phyloP scores from a whole-genome alignment of 306 rosid genomes.

The Aeschynomene evenia region DNA sequence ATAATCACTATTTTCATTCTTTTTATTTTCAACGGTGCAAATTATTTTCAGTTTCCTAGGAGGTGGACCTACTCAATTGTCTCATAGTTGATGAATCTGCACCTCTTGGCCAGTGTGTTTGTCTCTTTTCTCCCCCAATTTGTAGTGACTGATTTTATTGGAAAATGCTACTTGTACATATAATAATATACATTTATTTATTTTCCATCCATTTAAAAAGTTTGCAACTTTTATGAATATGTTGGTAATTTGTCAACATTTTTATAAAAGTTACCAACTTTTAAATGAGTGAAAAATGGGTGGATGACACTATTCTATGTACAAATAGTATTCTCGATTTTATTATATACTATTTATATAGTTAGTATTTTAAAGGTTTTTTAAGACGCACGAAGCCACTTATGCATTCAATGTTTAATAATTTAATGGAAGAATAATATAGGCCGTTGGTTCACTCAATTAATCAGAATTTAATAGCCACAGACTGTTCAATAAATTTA shows the following conservation, averaged over 20 bases:
- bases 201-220: too few relatives aligned
- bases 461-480: constrained; percentile 18
- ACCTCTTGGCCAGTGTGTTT: neutral
- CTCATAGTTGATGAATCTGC: neutral
- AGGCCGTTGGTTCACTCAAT: constrained; percentile 17
- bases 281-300: too few relatives aligned
- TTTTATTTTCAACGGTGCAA: neutral
- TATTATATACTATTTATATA: too few relatives aligned
- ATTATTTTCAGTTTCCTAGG: neutral
- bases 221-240: too few relatives aligned
- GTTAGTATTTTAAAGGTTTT: neutral
- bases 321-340: too few relatives aligned
- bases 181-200: too few relatives aligned
- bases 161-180: too few relatives aligned
- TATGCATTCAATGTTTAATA: neutral
- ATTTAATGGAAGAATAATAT: neutral
- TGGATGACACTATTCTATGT: too few relatives aligned
- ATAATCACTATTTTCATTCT: neutral
- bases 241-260: too few relatives aligned
- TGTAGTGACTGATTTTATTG: too few relatives aligned
- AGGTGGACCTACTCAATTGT: neutral
- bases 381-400: neutral
- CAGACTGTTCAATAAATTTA: neutral
- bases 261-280: too few relatives aligned
- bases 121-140: neutral